Evolutionary conservation across 2,329 filamentous ascomycete species (phyloP).

Genomic region (Magnaporthales sp.): DNA sequence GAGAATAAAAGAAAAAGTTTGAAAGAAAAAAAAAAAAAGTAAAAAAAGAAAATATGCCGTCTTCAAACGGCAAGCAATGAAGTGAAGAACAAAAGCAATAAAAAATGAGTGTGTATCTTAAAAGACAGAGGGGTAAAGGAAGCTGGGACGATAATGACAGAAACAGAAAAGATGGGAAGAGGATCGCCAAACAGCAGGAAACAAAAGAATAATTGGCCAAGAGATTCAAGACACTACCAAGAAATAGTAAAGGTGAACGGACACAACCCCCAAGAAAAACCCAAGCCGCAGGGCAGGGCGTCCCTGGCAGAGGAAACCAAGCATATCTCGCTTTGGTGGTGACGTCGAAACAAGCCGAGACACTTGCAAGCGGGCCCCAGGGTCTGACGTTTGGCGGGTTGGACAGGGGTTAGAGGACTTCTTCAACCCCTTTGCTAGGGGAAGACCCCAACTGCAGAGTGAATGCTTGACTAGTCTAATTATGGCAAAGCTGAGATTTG

Average conservation of each 20-base stretch:
- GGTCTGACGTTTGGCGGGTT: background rate
- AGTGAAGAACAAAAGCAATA: background rate
- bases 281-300: background rate
- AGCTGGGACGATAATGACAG: background rate
- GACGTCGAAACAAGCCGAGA: slow-evolving; percentile 6
- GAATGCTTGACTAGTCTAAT: background rate
- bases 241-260: background rate
- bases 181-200: background rate
- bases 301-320: background rate
- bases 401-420: background rate
- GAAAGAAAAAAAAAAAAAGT: slow-evolving; percentile 4
- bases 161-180: background rate
- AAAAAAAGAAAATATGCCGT: background rate
- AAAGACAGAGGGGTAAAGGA: slow-evolving; percentile 4
- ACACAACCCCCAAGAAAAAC: background rate
- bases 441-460: background rate
- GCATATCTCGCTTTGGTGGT: background rate
- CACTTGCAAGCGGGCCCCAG: slow-evolving; percentile 3
- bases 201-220: background rate
- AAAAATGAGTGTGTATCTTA: slow-evolving; percentile 3
- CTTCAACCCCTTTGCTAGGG: background rate
- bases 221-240: background rate
- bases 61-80: background rate
- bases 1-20: slow-evolving; percentile 5
- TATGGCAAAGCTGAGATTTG: background rate